Evolutionary conservation across 805 yeast species (phyloP).

Genomic region (Ogataea populi-albae): DNA sequence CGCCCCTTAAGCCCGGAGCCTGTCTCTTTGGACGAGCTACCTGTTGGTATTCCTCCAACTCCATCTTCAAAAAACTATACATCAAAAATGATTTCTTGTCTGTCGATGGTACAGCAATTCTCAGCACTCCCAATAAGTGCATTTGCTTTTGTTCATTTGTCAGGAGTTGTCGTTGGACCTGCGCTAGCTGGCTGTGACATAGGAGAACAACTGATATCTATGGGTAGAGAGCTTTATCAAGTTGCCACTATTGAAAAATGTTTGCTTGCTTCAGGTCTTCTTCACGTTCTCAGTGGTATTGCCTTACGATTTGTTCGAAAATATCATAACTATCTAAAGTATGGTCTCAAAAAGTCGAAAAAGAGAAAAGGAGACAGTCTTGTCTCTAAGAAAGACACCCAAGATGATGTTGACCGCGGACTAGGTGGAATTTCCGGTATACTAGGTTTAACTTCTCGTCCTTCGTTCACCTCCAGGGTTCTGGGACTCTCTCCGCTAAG

Average conservation of each 20-base stretch:
- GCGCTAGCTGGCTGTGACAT: conserved; percentile 38
- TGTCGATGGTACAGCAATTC: conserved; percentile 47
- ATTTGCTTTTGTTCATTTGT: conserved; percentile 56
- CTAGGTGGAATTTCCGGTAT: conserved; percentile 60
- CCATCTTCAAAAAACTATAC: conserved; percentile 10
- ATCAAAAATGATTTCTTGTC: conserved; percentile 14
- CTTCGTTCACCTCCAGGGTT: conserved; percentile 40
- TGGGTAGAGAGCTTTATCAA: conserved; percentile 63
- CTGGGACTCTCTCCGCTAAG: conserved; percentile 56
- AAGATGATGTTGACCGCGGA: conserved; percentile 43
- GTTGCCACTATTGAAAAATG: conserved; percentile 47
- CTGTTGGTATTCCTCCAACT: conserved; percentile 18
- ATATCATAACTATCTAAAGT: conserved; percentile 29
- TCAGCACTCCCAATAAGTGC: conserved; percentile 56
- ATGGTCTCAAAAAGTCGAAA: conserved; percentile 17
- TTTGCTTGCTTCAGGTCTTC: conserved; percentile 43
- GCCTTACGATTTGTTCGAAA: conserved; percentile 38
- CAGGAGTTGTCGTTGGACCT: conserved; percentile 56
- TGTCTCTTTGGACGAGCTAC: conserved; percentile 11
- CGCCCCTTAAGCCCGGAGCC: conserved; percentile 23
- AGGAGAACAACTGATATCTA: conserved; percentile 54
- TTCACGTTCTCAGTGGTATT: conserved; percentile 57
- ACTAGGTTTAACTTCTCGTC: conserved; percentile 52
- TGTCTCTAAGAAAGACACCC: conserved; percentile 3
- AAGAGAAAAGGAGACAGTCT: conserved; percentile 5